Conservation (phyloP, 768 basidiomycete species). For the Lentinula sp. region DNA sequence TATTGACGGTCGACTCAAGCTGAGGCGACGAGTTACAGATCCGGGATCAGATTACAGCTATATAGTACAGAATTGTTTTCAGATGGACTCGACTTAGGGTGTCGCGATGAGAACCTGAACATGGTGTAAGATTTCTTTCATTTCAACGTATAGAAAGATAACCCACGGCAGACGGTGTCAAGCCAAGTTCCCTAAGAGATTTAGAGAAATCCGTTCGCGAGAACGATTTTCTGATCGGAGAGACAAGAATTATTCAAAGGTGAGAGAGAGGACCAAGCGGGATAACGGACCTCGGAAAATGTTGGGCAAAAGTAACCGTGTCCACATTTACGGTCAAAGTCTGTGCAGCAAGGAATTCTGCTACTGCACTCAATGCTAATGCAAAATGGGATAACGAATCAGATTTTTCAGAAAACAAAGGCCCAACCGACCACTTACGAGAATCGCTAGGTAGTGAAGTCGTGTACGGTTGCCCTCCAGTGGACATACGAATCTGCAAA, state of each 20-base stretch:
- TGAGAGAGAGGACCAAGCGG: not conserved
- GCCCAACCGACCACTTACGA: constrained; percentile 38
- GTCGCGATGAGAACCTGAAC: constrained; percentile 50
- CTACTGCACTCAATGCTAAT: constrained; percentile 76
- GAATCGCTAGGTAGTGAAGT: constrained; percentile 77
- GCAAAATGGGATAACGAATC: not conserved
- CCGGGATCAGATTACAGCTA: not conserved
- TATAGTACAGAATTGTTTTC: not conserved
- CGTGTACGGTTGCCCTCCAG: constrained; percentile 75
- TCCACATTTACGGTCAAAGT: constrained; percentile 64
- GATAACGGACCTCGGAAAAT: constrained; percentile 71
- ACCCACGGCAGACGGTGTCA: constrained; percentile 87
- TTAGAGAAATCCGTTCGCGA: constrained; percentile 67
- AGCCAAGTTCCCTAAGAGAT: constrained; percentile 74
- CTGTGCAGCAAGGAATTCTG: constrained; percentile 82
- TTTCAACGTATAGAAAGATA: not conserved
- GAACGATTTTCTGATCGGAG: constrained; percentile 66
- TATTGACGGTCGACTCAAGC: too few relatives aligned
- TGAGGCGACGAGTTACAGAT: not conserved
- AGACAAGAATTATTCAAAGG: not conserved
- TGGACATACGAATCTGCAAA: constrained; percentile 82
- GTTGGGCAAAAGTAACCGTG: constrained; percentile 68
- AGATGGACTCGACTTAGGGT: constrained; percentile 15
- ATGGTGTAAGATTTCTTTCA: not conserved
- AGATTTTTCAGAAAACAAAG: not conserved